Evolutionary conservation across 139 green algal species (phyloP).

Genomic region (Nannochloris sp.): DNA sequence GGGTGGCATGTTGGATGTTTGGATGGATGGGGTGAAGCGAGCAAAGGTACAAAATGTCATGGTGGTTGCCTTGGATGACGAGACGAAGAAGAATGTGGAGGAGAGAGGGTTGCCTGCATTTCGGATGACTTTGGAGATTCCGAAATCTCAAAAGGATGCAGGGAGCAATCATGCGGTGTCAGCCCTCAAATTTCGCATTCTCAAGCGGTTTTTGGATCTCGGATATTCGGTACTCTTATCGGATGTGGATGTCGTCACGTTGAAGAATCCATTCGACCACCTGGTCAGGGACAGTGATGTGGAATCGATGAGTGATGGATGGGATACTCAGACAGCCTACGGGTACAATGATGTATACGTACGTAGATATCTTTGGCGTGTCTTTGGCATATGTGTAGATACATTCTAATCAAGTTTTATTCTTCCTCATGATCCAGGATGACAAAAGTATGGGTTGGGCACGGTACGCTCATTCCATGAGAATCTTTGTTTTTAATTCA

Average conservation of each 20-base stretch:
- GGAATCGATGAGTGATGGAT: slow-evolving; percentile 30
- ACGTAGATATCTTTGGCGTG: neutral
- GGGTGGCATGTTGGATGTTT: slow-evolving; percentile 54
- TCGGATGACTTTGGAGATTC: slow-evolving; percentile 32
- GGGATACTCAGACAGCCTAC: slow-evolving; percentile 57
- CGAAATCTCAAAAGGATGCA: slow-evolving; percentile 29
- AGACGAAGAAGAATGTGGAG: slow-evolving; percentile 35
- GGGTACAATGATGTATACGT: slow-evolving; percentile 35
- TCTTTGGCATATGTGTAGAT: neutral
- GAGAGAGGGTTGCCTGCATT: slow-evolving; percentile 21
- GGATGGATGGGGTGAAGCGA: slow-evolving; percentile 44
- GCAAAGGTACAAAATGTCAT: slow-evolving; percentile 60
- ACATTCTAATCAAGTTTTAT: neutral
- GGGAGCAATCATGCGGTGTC: slow-evolving; percentile 62
- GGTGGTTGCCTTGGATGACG: slow-evolving; percentile 63
- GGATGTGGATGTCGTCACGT: slow-evolving; percentile 36
- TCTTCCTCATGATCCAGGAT: slow-evolving; percentile 22
- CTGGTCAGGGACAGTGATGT: slow-evolving; percentile 63
- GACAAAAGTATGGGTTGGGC: slow-evolving; percentile 65
- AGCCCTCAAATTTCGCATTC: slow-evolving; percentile 68
- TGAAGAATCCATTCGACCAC: slow-evolving; percentile 63
- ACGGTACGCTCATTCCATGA: slow-evolving; percentile 71
- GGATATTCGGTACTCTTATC: slow-evolving; percentile 54
- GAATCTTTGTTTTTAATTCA: slow-evolving; percentile 66
- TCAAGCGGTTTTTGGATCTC: slow-evolving; percentile 50